Base-by-base conservation (phyloP, 108 stramenopile genomes). In the Skeletonema potamos region DNA sequence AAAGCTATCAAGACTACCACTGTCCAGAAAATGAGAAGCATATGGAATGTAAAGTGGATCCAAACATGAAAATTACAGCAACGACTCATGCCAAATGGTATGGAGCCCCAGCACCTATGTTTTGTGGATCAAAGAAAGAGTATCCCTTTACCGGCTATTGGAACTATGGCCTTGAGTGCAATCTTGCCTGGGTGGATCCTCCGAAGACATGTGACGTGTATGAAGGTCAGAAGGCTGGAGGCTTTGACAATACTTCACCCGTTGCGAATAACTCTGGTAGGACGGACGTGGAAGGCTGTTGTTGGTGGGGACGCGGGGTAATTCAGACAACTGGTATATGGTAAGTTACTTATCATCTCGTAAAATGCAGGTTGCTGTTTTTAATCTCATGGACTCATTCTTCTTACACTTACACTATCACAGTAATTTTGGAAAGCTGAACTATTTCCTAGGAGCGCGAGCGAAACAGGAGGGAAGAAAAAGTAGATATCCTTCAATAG, bases 1-100 rank as follows among this genome's bases (percentile, higher is more conserved):
- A 84, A 34, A 58, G 54, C 15, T 84, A 84, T 60, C 71, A 76
- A 61, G 71, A 77, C 28, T 82, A 82, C 33, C 63, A 70, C n/a
- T 84, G 84, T 39, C 41, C 76, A 11, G 43, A 46, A 3, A 26
- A 68, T 7, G 84, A 84, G 37, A 54, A 24, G 17, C 76, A 84
- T 56, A 82, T 84, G 80, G 72, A 72, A 17, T 84, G 84, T 48
- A 12, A 51, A 0, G 68, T 82, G 0, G 76, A 82, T 68, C 54
- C 54, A 29, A 43, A 77, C 5, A 82, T 82, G 81, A 34, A 65
- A 24, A 65, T 82, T n/a, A 72, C 64, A 13, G 81, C 81, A 9
- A 43, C 58, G 2, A 82, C 81, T 0, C 54, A 77, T 43, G 81
- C 81, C 11, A 72, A 34, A 28, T 82, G 81, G 81, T 82, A 72